Conservation (phyloP, 2,329 filamentous ascomycete genomes). For the Thelonectria discophora region DNA sequence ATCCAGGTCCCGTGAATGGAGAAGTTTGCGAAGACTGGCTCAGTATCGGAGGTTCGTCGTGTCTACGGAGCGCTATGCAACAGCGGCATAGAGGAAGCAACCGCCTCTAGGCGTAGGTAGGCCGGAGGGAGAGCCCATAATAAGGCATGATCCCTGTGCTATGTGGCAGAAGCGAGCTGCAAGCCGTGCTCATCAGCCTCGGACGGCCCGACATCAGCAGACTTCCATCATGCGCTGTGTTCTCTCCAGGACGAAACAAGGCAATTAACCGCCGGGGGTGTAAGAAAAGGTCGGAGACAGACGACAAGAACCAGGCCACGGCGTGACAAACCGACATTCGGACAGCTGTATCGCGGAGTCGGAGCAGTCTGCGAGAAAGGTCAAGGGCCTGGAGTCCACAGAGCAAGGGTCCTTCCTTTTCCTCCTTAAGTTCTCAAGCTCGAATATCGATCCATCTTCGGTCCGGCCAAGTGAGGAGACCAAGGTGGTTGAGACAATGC, state of each 20-base stretch:
- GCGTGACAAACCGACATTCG: neutral
- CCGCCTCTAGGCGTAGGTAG: neutral
- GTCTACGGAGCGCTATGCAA: neutral
- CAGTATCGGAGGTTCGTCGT: conserved; percentile 3
- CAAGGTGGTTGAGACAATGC: too few species aligned
- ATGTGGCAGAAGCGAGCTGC: conserved; percentile 10
- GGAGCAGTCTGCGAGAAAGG: neutral
- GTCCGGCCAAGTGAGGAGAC: conserved; percentile 9
- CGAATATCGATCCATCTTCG: neutral
- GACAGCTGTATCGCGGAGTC: conserved; percentile 7
- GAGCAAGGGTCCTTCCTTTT: neutral
- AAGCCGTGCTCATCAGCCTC: conserved; percentile 10
- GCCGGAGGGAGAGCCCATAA: neutral
- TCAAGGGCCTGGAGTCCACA: neutral
- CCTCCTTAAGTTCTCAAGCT: conserved; percentile 5
- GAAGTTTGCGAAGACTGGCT: neutral
- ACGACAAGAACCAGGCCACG: conserved; percentile 15
- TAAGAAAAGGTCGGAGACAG: conserved; percentile 13
- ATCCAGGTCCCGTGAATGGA: neutral
- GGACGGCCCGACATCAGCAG: conserved; percentile 16
- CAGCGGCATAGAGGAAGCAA: conserved; percentile 8
- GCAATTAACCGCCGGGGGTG: conserved; percentile 8
- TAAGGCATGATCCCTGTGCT: conserved; percentile 9
- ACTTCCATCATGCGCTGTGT: neutral
- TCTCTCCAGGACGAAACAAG: neutral